Conservation (phyloP, 805 yeast genomes). For the Candida verbasci region DNA sequence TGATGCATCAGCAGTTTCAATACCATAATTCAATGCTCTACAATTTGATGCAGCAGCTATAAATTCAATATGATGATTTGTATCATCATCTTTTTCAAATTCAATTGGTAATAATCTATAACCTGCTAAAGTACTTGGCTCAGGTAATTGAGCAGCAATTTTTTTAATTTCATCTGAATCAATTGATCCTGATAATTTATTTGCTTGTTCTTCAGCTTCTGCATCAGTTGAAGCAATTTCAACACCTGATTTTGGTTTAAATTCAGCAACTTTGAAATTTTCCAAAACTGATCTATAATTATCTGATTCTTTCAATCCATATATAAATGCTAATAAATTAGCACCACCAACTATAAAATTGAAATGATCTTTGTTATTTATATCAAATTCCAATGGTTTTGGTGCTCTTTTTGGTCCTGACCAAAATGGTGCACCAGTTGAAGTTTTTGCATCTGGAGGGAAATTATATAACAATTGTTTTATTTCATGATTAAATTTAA, state of each 20-base stretch:
- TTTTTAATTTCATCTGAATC: conserved; percentile 64
- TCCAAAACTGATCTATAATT: conserved; percentile 54
- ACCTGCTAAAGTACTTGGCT: conserved; percentile 84
- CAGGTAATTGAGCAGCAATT: conserved; percentile 77
- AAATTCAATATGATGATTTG: conserved; percentile 94
- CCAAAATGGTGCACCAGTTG: conserved; percentile 94
- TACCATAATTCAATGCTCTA: conserved; percentile 87
- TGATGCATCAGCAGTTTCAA: conserved; percentile 82
- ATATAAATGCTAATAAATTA: conserved; percentile 82
- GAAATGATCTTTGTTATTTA: conserved; percentile 70
- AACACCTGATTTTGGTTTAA: conserved; percentile 69
- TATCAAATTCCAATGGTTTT: conserved; percentile 72
- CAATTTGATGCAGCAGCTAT: conserved; percentile 94
- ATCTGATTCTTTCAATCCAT: conserved; percentile 79
- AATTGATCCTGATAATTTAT: conserved; percentile 28
- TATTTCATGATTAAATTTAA: conserved; percentile 79
- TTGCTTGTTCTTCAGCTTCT: conserved; percentile 83
- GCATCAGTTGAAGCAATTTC: conserved; percentile 80
- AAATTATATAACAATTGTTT: conserved; percentile 88
- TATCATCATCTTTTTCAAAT: conserved; percentile 96
- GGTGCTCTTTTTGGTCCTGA: conserved; percentile 98
- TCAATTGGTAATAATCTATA: conserved; percentile 85
- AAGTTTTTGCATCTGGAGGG: conserved; percentile 89
- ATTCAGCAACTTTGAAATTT: conserved; percentile 44
- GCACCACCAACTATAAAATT: conserved; percentile 87